phyloP scores from a whole-genome alignment of 2,329 filamentous ascomycete genomes.

The Pyricularia pennisetigena region DNA sequence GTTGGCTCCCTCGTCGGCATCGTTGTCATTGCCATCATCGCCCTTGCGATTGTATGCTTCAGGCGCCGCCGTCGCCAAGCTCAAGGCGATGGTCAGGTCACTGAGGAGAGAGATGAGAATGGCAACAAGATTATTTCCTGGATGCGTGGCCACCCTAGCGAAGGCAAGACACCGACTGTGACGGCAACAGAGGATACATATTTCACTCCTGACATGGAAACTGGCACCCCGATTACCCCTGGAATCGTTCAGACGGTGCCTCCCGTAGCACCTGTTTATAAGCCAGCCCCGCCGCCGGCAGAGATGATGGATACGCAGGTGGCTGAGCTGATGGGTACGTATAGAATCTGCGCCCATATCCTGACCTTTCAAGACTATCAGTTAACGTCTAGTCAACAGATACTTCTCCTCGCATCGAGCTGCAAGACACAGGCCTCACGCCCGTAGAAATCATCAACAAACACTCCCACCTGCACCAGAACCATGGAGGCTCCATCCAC shows the following conservation, averaged over 20 bases:
- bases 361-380: background rate
- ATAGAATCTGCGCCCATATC: background rate
- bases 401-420: conserved; percentile 32
- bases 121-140: conserved; percentile 39
- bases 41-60: conserved; percentile 35
- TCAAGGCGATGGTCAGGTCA: conserved; percentile 23
- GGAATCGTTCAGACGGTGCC: background rate
- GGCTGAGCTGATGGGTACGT: conserved; percentile 38
- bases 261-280: conserved; percentile 1
- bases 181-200: conserved; percentile 34
- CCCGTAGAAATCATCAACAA: conserved; percentile 28
- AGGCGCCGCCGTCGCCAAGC: conserved; percentile 35
- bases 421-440: conserved; percentile 31
- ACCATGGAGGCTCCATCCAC: conserved; percentile 15
- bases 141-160: conserved; percentile 34
- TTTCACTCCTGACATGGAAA: conserved; percentile 28
- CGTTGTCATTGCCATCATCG: conserved; percentile 39
- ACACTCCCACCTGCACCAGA: conserved; percentile 17
- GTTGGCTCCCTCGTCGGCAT: conserved; percentile 52
- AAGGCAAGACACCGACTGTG: conserved; percentile 25
- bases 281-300: conserved; percentile 8
- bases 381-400: conserved; percentile 19
- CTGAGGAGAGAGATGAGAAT: conserved; percentile 33
- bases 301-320: conserved; percentile 34
- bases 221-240: conserved; percentile 13